These are phyloP conservation scores for Sugiyamaella marilandica DNA, from an alignment of 805 yeast species.

Conservation along the genomic window DNA sequence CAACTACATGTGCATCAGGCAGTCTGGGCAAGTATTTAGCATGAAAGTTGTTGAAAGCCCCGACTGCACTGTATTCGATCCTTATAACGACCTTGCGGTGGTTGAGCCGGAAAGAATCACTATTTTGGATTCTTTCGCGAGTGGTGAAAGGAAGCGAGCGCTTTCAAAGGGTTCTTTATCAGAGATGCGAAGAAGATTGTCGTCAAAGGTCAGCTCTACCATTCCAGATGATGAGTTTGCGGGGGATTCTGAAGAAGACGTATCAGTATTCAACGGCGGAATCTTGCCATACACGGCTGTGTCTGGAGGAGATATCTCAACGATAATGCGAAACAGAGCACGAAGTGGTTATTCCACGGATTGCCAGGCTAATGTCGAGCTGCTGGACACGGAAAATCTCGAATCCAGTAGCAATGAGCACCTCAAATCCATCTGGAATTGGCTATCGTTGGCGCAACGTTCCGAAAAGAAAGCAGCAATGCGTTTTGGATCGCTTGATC, in stretches of 20 bases:
- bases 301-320: slow-evolving; percentile 67
- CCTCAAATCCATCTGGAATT: slow-evolving; percentile 80
- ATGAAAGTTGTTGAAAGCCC: slow-evolving; percentile 71
- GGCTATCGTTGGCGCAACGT: slow-evolving; percentile 72
- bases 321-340: slow-evolving; percentile 68
- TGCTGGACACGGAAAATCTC: slow-evolving; percentile 43
- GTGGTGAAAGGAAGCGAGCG: not conserved
- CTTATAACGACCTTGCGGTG: slow-evolving; percentile 38
- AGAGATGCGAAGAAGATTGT: slow-evolving; percentile 4
- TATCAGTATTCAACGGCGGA: slow-evolving; percentile 10
- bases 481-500: slow-evolving; percentile 65
- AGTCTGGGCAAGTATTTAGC: slow-evolving; percentile 79
- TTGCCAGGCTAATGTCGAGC: slow-evolving; percentile 55
- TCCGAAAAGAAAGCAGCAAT: slow-evolving; percentile 61
- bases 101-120: slow-evolving; percentile 21
- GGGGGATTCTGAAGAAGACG: slow-evolving; percentile 11
- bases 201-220: slow-evolving; percentile 9
- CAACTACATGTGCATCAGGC: slow-evolving; percentile 80
- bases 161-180: not conserved
- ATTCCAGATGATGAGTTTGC: slow-evolving; percentile 21
- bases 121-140: slow-evolving; percentile 6
- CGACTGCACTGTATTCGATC: slow-evolving; percentile 57
- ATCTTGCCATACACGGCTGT: slow-evolving; percentile 35
- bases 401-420: slow-evolving; percentile 39
- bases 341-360: slow-evolving; percentile 65